phyloP scores from a whole-genome alignment of 192 early-diverging fungal species.

The Chytriomyces confervae region DNA sequence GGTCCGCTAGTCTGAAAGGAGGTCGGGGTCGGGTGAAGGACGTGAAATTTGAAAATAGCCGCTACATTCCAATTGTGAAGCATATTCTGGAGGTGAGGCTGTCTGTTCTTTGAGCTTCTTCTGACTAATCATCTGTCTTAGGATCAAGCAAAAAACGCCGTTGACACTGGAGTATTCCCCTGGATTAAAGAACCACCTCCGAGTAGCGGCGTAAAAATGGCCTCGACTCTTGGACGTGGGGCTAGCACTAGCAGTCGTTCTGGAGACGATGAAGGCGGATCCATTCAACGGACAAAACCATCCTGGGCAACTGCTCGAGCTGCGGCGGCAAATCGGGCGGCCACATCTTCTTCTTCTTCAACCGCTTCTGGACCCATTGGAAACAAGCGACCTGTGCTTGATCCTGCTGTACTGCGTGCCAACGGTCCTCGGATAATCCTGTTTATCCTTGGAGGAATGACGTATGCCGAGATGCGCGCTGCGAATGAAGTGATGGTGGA shows the following conservation, averaged over 20 bases:
- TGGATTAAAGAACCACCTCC: conserved; percentile 66
- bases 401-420: conserved; percentile 31
- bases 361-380: not conserved
- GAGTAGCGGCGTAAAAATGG: not conserved
- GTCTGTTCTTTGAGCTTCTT: not conserved
- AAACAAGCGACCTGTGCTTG: conserved; percentile 7
- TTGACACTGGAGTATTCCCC: conserved; percentile 69
- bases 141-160: conserved; percentile 48
- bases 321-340: conserved; percentile 3
- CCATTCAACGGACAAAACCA: conserved; percentile 35
- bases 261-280: conserved; percentile 6
- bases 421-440: conserved; percentile 52
- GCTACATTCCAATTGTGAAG: conserved; percentile 77
- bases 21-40: conserved; percentile 54
- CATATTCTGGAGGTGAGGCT: conserved; percentile 59
- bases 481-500: conserved; percentile 49
- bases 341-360: conserved; percentile 6
- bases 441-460: conserved; percentile 57
- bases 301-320: conserved; percentile 46
- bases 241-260: not conserved
- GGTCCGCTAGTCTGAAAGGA: conserved; percentile 4
- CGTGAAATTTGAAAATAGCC: conserved; percentile 73
- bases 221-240: not conserved
- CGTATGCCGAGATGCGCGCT: conserved; percentile 52
- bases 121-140: not conserved